These are phyloP conservation scores for Coemansia erecta DNA, from an alignment of 192 early-diverging fungal species.

Conservation along the genomic window DNA sequence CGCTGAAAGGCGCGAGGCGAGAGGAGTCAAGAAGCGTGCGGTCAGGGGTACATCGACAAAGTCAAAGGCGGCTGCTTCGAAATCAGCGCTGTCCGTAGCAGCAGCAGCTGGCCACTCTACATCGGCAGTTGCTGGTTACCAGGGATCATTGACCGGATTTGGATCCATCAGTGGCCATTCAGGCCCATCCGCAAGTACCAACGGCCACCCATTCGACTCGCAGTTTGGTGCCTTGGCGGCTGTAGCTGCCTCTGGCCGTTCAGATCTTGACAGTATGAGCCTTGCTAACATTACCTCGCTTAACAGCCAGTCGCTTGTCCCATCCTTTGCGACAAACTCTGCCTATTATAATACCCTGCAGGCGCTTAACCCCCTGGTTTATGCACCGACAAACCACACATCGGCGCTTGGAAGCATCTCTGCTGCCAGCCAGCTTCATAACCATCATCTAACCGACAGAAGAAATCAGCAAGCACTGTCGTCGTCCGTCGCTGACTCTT, in stretches of 20 bases:
- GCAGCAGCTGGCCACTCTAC: slow-evolving; percentile 2
- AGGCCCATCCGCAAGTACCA: slow-evolving; percentile 1
- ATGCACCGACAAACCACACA: slow-evolving; percentile 9
- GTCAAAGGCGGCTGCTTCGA: slow-evolving; percentile 1
- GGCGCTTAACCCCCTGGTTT: slow-evolving; percentile 32
- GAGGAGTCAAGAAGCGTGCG: slow-evolving; percentile 34
- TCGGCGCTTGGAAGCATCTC: slow-evolving; percentile 1
- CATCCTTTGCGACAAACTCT: slow-evolving; percentile 19
- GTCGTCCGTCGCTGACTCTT: not conserved
- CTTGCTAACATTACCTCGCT: slow-evolving; percentile 27
- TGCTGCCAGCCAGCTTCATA: slow-evolving; percentile 5
- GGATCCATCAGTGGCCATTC: not conserved
- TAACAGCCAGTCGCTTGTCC: slow-evolving; percentile 17
- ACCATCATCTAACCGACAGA: not conserved
- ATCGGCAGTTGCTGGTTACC: slow-evolving; percentile 6
- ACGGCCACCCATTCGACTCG: slow-evolving; percentile 11
- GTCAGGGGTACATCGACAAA: slow-evolving; percentile 16
- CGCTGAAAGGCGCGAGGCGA: slow-evolving; percentile 38
- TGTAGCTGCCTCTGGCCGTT: slow-evolving; percentile 6
- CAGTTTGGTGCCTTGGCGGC: slow-evolving; percentile 21
- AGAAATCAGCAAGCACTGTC: not conserved
- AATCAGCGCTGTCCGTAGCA: not conserved
- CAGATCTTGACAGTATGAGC: slow-evolving; percentile 22
- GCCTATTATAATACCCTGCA: slow-evolving; percentile 40
- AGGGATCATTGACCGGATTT: slow-evolving; percentile 10